Base-by-base conservation (phyloP, 176 grass and related monocot genomes). In the Musa schizocarpa region DNA sequence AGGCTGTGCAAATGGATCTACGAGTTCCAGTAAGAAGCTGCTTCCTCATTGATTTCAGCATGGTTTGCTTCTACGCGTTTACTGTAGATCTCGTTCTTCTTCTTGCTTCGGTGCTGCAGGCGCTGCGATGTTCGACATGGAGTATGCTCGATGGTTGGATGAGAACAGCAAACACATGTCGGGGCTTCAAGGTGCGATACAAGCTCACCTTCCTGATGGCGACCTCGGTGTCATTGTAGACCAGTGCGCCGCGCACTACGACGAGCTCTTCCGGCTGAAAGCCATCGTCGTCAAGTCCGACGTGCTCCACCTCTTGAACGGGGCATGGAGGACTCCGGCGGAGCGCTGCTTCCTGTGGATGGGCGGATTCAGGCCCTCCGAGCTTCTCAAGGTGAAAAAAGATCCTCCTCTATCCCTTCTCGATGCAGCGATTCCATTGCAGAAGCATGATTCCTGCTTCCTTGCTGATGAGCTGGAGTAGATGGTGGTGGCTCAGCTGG, bases 311-410 rank as follows among this genome's bases (percentile, higher is more conserved):
- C 86, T 98, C 77, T 80, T 98, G 71, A 91, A 86, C 12, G 94
- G 94, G 5, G 26, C 79, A 48, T 98, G 94, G 94, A 82, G 79
- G 17, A 90, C 86, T 11, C 88, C 88, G 0, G 88, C 90, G 17
- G 94, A 98, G 75, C 88, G 88, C 50, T 93, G 90, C 84, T 98
- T 93, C 78, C 82, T 93, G 84, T 98, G 94, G 94, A 98, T 98
- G 82, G 94, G 94, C 13, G 94, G 94, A 62, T 98, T 98, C 81
- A 79, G 86, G 22, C 94, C 94, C 0, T 98, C 94, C 11, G 88
- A 98, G 66, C 86, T 98, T 21, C 86, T 93, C 80, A 90, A 93
- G 88, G 94, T 93, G 10, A 71, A 50, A 17, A 50, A 16, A 27
- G 0, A 67, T 67, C 64, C 11, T 29, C 23, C 3, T 4, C 25